Percentiles rank a stretch among this genome's conserved stretches.
Evolutionary conservation across 352 stramenopile genomes (phyloP).

Genomic region (Phytophthora idaei): DNA sequence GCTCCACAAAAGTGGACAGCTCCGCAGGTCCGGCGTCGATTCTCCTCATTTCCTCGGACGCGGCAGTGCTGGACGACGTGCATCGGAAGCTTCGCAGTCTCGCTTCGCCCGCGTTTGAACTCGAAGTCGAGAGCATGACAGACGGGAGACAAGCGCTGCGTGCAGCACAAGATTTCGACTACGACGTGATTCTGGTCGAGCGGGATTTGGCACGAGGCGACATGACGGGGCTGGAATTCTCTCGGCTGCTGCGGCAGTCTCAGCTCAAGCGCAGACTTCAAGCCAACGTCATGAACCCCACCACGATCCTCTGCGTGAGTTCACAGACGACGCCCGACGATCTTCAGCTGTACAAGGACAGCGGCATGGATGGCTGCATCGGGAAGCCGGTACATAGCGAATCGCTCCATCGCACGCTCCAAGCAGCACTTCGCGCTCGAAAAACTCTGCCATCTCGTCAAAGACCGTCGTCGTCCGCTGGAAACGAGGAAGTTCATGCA

Average conservation of each 20-base stretch:
- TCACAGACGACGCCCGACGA: slow-evolving; percentile 63
- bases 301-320: slow-evolving; percentile 75
- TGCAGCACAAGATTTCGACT: slow-evolving; percentile 54
- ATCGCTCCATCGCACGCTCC: slow-evolving; percentile 77
- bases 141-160: slow-evolving; percentile 58
- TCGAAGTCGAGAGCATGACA: slow-evolving; percentile 70
- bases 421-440: slow-evolving; percentile 60
- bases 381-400: slow-evolving; percentile 75
- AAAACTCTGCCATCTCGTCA: slow-evolving; percentile 2
- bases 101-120: slow-evolving; percentile 9
- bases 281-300: slow-evolving; percentile 23
- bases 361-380: slow-evolving; percentile 92
- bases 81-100: slow-evolving; percentile 39
- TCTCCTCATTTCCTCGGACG: slow-evolving; percentile 49
- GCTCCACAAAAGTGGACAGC: background rate
- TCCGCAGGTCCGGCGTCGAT: slow-evolving; percentile 9
- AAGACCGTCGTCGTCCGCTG: slow-evolving; percentile 2
- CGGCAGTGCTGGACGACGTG: slow-evolving; percentile 37
- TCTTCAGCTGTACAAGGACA: slow-evolving; percentile 87
- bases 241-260: slow-evolving; percentile 73
- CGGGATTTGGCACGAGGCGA: slow-evolving; percentile 50
- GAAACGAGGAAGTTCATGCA: slow-evolving; percentile 29
- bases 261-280: slow-evolving; percentile 62
- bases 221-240: slow-evolving; percentile 80
- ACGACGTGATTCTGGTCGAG: slow-evolving; percentile 88